Conservation (phyloP, 1,139 yeast species). For the Candida mesenterica region DNA sequence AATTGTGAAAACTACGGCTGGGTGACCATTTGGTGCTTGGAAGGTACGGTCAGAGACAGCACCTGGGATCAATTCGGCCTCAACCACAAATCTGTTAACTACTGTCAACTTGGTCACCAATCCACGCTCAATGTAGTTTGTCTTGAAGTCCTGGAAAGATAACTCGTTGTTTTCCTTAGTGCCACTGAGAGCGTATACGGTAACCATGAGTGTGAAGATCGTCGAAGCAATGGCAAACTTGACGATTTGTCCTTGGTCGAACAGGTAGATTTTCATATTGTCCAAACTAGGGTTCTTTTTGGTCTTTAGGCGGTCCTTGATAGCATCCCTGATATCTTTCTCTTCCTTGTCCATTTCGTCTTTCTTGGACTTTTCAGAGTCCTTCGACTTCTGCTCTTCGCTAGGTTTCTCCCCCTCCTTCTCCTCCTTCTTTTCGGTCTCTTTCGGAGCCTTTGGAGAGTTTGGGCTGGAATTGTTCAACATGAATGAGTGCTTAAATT, state of each 20-base stretch:
- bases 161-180: slow-evolving; percentile 41
- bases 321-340: slow-evolving; percentile 31
- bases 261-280: slow-evolving; percentile 31
- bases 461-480: slow-evolving; percentile 2
- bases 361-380: slow-evolving; percentile 5
- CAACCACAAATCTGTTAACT: slow-evolving; percentile 74
- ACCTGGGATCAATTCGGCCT: slow-evolving; percentile 64
- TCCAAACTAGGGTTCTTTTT: slow-evolving; percentile 24
- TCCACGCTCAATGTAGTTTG: slow-evolving; percentile 79
- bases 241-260: slow-evolving; percentile 25
- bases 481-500: background rate
- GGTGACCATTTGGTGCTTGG: slow-evolving; percentile 35
- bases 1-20: slow-evolving; percentile 60
- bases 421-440: slow-evolving; percentile 10
- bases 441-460: slow-evolving; percentile 3
- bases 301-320: slow-evolving; percentile 31
- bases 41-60: slow-evolving; percentile 47
- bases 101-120: slow-evolving; percentile 75
- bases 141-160: slow-evolving; percentile 89
- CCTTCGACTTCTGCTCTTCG: slow-evolving; percentile 1
- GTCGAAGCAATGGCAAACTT: slow-evolving; percentile 13
- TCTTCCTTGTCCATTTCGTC: slow-evolving; percentile 14
- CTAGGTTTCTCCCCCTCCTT: slow-evolving; percentile 6
- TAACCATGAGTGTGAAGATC: slow-evolving; percentile 13
- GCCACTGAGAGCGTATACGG: slow-evolving; percentile 12